These are phyloP conservation scores for Penicillium brasilianum DNA, from an alignment of 2,329 filamentous ascomycete species.

Conservation along the genomic window DNA sequence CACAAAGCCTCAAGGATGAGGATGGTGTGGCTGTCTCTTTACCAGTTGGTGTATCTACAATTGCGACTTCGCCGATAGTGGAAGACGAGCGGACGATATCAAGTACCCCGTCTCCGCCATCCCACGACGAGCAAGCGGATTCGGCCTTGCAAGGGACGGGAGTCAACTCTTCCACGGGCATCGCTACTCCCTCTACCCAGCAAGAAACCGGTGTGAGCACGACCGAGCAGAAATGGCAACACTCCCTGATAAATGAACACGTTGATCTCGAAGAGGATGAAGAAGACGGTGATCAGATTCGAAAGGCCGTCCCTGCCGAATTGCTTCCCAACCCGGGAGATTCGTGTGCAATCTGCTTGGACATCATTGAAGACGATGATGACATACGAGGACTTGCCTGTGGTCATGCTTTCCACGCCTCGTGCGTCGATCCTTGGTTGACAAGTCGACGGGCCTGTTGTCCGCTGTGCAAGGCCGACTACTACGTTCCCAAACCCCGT, in stretches of 20 bases:
- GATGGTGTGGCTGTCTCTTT: constrained; percentile 48
- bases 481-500: constrained; percentile 91
- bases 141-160: constrained; percentile 15
- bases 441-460: constrained; percentile 94
- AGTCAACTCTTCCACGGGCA: constrained; percentile 24
- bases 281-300: constrained; percentile 78
- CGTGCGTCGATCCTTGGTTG: constrained; percentile 94
- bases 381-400: constrained; percentile 93
- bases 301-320: constrained; percentile 80
- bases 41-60: constrained; percentile 30
- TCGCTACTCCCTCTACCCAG: constrained; percentile 1
- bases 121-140: constrained; percentile 22
- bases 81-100: constrained; percentile 27
- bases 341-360: constrained; percentile 94
- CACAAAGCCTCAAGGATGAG: constrained; percentile 73
- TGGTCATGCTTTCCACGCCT: constrained; percentile 97
- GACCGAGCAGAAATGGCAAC: constrained; percentile 31
- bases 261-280: constrained; percentile 70
- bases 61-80: constrained; percentile 31
- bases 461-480: constrained; percentile 96
- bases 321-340: constrained; percentile 82
- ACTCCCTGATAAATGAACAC: constrained; percentile 46
- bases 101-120: constrained; percentile 17
- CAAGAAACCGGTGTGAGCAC: constrained; percentile 12
- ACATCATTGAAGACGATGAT: constrained; percentile 91